A percentile compares a stretch with the other conserved stretches of the same genome.
These are phyloP conservation scores for Collybia sordida DNA, from an alignment of 768 basidiomycete genomes.

Conservation along the genomic window DNA sequence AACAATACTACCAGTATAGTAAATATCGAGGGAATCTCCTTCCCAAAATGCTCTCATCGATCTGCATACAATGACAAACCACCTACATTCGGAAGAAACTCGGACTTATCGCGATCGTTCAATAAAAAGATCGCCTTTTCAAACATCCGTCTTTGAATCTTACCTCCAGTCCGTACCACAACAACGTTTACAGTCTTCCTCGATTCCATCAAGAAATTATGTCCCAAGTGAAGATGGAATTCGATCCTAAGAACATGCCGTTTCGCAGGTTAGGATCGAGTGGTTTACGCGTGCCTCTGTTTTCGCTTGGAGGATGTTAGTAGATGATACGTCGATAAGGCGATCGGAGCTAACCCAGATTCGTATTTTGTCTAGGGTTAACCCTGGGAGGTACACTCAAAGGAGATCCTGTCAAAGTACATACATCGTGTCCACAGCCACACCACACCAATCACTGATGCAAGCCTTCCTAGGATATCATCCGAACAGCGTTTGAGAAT, in stretches of 20 bases:
- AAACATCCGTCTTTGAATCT: neutral
- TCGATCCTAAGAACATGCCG: constrained; percentile 42
- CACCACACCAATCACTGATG: neutral
- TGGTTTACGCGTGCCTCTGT: constrained; percentile 55
- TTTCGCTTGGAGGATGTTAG: constrained; percentile 58
- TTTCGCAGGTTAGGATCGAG: constrained; percentile 49
- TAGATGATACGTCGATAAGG: neutral
- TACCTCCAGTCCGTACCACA: constrained; percentile 6
- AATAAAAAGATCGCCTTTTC: neutral
- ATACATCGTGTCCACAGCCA: neutral
- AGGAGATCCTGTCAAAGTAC: constrained; percentile 68
- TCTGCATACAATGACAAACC: no score
- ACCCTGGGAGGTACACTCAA: constrained; percentile 60
- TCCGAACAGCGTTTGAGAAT: constrained; percentile 68
- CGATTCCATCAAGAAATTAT: constrained; percentile 5
- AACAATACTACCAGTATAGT: no score
- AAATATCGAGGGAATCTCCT: no score
- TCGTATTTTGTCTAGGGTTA: constrained; percentile 32
- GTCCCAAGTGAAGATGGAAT: constrained; percentile 17
- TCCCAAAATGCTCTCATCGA: no score
- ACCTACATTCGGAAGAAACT: constrained; percentile 4
- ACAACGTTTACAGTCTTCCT: neutral
- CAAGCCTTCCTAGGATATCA: constrained; percentile 52
- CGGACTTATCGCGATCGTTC: constrained; percentile 4
- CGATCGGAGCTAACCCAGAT: constrained; percentile 7